Evolutionary conservation across 139 green algal genomes (phyloP).

Genomic region (Tetraselmis chui): DNA sequence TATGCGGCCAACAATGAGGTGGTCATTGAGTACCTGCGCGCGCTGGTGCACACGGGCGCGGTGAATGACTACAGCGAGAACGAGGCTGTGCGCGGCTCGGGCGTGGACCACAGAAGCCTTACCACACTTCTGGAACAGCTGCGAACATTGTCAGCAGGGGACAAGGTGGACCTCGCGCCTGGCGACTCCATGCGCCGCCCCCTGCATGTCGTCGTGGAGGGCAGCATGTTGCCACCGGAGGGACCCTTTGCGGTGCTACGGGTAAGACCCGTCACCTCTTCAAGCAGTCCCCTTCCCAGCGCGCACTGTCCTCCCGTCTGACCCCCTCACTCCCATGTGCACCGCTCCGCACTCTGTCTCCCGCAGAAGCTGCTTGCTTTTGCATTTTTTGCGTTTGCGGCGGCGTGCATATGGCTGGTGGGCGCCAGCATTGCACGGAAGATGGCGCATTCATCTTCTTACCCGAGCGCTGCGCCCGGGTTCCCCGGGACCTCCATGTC

Average conservation of each 20-base stretch:
- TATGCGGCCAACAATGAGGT: slow-evolving; percentile 48
- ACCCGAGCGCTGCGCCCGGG: too few species aligned
- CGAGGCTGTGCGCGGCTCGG: slow-evolving; percentile 8
- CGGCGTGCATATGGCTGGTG: slow-evolving; percentile 42
- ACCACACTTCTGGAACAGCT: slow-evolving; percentile 56
- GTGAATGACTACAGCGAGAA: slow-evolving; percentile 53
- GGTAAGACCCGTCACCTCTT: too few species aligned
- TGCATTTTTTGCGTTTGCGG: not conserved
- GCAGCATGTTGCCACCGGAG: too few species aligned
- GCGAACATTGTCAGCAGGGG: slow-evolving; percentile 18
- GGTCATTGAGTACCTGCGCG: slow-evolving; percentile 80
- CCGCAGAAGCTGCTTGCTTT: not conserved
- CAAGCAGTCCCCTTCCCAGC: too few species aligned
- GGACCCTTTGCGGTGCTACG: too few species aligned
- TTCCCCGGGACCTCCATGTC: not conserved
- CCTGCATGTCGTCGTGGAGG: slow-evolving; percentile 50
- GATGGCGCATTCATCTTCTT: not conserved
- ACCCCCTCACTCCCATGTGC: not conserved
- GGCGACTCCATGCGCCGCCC: slow-evolving; percentile 38
- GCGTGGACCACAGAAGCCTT: slow-evolving; percentile 46
- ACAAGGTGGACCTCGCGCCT: not conserved
- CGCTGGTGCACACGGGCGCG: slow-evolving; percentile 61
- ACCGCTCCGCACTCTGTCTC: not conserved
- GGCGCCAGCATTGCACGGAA: slow-evolving; percentile 9
- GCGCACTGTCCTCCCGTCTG: too few species aligned